Evolutionary conservation across 1,284 basidiomycete species (phyloP).

Genomic region (Papiliotrema flavescens): DNA sequence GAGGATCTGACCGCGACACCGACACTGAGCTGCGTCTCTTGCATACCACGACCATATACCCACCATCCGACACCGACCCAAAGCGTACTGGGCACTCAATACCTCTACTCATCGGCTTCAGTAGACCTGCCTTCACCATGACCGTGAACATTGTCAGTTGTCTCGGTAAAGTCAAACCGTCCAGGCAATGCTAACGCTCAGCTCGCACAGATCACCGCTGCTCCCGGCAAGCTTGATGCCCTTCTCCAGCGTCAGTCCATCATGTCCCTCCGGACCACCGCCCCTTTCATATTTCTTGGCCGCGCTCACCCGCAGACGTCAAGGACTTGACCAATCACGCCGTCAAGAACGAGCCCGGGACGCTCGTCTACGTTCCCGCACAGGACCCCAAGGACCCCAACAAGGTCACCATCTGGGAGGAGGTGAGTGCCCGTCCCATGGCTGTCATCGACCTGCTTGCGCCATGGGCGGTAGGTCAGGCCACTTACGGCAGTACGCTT

Average conservation of each 20-base stretch:
- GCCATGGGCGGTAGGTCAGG: not conserved
- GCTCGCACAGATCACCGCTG: conserved; percentile 1
- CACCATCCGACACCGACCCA: not conserved
- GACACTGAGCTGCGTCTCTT: too few species aligned
- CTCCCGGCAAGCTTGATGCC: conserved; percentile 5
- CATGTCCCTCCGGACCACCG: not conserved
- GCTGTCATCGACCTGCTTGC: too few species aligned
- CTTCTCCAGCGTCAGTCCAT: conserved; percentile 2
- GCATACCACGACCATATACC: not conserved
- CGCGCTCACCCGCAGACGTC: conserved; percentile 8
- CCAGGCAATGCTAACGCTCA: not conserved
- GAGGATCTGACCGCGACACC: too few species aligned
- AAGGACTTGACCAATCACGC: conserved; percentile 8
- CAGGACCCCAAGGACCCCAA: conserved; percentile 9
- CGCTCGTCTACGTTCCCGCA: conserved; percentile 11
- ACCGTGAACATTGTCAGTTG: not conserved
- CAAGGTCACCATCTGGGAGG: conserved; percentile 16
- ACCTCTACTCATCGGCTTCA: too few species aligned
- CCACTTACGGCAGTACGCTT: conserved; percentile 9
- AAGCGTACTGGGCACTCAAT: too few species aligned
- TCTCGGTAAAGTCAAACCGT: not conserved
- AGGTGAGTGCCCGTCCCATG: conserved; percentile 6
- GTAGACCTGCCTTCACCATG: not conserved
- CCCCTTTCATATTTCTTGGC: not conserved
- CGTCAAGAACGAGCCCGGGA: conserved; percentile 9